Base-by-base conservation (phyloP, 2,329 filamentous ascomycete species). In the Scopulariopsis brevicaulis region DNA sequence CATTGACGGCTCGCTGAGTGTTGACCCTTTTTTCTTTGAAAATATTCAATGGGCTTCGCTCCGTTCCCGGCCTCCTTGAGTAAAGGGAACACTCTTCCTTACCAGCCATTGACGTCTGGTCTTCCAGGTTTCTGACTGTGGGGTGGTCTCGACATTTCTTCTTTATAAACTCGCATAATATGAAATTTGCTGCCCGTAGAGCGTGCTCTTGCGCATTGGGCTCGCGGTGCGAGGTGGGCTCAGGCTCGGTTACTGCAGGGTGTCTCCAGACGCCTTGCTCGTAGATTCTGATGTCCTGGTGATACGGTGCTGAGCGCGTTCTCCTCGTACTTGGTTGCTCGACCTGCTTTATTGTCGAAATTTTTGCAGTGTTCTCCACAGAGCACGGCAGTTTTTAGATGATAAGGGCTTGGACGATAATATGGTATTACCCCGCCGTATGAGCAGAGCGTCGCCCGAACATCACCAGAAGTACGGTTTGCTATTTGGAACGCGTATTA, bases 11-110 rank as follows among this genome's bases (percentile, higher is more conserved):
- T 77, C 77, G 76, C 77, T 79, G 76, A 77, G 75, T 74, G 76
- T 73, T 75, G 74, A 71, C 67, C 69, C 59, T 46, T 46, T 46
- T 46, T 32, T 46, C 40, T n/a, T 46, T 8, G 15, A n/a, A 46
- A 46, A n/a, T 32, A 57, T 54, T 64, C 73, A 66, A 73, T 79
- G 74, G 72, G 73, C 77, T 71, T 77, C 71, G 75, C 73, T 77
- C 76, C 77, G 77, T 79, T 79, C 77, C 77, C 77, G 75, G 77
- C 77, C 77, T 69, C 75, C 76, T 64, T 74, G 60, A 79, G 64
- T 61, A 71, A 65, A 64, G 74, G 72, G 71, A 74, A 66, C 67
- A 69, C 74, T 75, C 75, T 77, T 74, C 69, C 71, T 71, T 63
- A 73, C 67, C 73, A 77, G 76, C 71, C 74, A 65, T 65, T 68